A percentile compares a stretch with the other conserved stretches of the same genome.
Conservation (phyloP, 2,329 filamentous ascomycete species). For the Cladosporium sp. region DNA sequence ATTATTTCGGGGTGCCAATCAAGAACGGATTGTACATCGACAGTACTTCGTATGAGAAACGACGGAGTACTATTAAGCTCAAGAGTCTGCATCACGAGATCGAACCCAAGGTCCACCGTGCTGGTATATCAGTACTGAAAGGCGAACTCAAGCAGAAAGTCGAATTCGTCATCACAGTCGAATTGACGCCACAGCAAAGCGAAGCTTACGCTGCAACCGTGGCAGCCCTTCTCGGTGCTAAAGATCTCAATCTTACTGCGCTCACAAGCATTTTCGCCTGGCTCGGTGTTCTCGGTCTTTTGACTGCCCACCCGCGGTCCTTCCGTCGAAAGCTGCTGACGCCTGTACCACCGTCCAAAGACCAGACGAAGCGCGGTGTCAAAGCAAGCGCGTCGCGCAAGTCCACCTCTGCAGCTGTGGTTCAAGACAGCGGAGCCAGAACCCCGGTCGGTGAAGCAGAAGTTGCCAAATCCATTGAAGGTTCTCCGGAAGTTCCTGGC, state of each 20-base stretch:
- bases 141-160: conserved; percentile 70
- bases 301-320: conserved; percentile 55
- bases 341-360: conserved; percentile 22
- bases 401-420: not conserved
- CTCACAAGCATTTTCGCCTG: conserved; percentile 55
- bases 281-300: conserved; percentile 56
- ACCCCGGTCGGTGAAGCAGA: not conserved
- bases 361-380: not conserved
- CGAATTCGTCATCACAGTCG: conserved; percentile 78
- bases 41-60: conserved; percentile 57
- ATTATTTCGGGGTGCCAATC: conserved; percentile 72
- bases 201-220: conserved; percentile 61
- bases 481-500: conserved; percentile 23
- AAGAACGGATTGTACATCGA: conserved; percentile 68
- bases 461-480: not conserved
- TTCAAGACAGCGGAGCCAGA: not conserved
- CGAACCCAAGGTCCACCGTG: conserved; percentile 69
- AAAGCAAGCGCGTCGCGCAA: not conserved
- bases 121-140: conserved; percentile 66
- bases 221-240: conserved; percentile 38
- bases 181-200: conserved; percentile 65
- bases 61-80: conserved; percentile 65
- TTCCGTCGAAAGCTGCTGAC: conserved; percentile 53
- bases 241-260: conserved; percentile 38
- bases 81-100: conserved; percentile 70